phyloP scores from a whole-genome alignment of 1,284 basidiomycete species.

The Trametes polyzona region DNA sequence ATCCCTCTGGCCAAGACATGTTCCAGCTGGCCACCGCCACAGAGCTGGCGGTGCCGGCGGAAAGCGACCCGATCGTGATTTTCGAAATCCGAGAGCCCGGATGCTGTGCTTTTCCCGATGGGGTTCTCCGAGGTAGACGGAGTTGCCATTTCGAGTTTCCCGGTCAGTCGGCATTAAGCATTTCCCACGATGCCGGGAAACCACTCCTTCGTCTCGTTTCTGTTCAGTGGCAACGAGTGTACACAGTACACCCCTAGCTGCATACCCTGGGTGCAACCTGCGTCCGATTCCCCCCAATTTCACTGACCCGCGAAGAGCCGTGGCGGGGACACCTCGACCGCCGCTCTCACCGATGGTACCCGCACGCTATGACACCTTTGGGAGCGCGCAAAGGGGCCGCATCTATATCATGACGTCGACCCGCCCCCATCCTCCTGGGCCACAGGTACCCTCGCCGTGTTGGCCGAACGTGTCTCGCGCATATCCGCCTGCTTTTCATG shows the following conservation, averaged over 20 bases:
- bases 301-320: no score
- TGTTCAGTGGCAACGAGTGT: no score
- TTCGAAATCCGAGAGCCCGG: background rate
- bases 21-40: no score
- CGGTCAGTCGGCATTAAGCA: background rate
- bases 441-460: background rate
- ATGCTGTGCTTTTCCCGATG: background rate
- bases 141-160: background rate
- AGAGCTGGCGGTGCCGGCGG: no score
- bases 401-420: background rate
- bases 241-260: no score
- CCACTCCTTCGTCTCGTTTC: no score
- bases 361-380: background rate
- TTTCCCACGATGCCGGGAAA: background rate
- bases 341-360: background rate
- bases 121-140: background rate
- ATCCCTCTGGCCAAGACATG: no score
- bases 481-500: background rate
- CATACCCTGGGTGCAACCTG: no score
- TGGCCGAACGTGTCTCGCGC: background rate
- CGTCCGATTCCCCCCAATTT: no score
- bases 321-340: background rate
- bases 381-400: background rate
- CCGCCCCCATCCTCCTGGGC: background rate
- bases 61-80: no score